Base-by-base conservation (phyloP, 2,329 filamentous ascomycete species). In the Penicillium expansum region DNA sequence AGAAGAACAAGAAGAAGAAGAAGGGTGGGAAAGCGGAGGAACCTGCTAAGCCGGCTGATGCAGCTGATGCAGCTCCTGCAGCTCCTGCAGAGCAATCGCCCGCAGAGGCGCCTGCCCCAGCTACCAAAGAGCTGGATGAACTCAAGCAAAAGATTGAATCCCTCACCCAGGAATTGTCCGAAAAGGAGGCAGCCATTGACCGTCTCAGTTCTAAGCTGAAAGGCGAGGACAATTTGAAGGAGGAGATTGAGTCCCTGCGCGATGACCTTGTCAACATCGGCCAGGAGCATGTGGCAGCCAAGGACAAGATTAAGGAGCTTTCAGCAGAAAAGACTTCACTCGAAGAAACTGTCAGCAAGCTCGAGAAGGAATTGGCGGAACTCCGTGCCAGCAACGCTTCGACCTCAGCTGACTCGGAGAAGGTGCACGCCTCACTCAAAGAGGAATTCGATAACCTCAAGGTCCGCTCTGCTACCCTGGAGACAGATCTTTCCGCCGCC, bases 1-100 rank as follows among this genome's bases (percentile, higher is more conserved):
- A 92, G 76, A 95, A 91, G 75, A 95, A 92, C 62, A 90, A 90
- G 71, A 96, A 93, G 79, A 96, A 95, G 82, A 89, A 87, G 75
- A 93, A 92, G 79, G 85, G 84, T 18, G 83, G 81, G 32, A 85
- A 83, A 61, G 73, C 73, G 7, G 74, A 79, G 9, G 73, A 76
- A n/a, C 48, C 67, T 14, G 49, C 62, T 11, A 67, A 71, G 60
- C 51, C 67, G 52, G 52, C 62, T 8, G 63, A 63, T 42, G 18
- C 60, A 27, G 43, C 57, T 2, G 16, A 59, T 5, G 55, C 58
- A 48, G 62, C n/a, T n/a, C n/a, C n/a, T n/a, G n/a, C n/a, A 27
- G 43, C 57, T 2, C n/a, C 60, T 5, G 55, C 58, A 48, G 62
- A 62, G 8, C 51, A 63, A 20, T 30, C 62, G 6, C 66, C 67